Evolutionary conservation across 306 rosid species (phyloP), one percentile per base, ranked within the genome.

Genomic region (Gastrolobium villosum): DNA sequence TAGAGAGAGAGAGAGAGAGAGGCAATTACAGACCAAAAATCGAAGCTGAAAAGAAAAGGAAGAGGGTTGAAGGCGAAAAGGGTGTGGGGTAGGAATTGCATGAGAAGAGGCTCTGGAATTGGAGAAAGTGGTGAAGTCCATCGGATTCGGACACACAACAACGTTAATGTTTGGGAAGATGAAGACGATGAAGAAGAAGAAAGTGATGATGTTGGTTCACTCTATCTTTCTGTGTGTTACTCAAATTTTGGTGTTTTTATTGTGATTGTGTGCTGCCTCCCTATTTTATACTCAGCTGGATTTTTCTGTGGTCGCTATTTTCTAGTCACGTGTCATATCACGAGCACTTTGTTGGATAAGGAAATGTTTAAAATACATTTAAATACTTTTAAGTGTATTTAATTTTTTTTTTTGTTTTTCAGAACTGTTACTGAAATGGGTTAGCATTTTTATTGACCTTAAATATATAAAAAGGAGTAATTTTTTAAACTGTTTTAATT

Each of bases 51-150:
- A 82, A 66, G 91, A 41, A 53, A 72, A 74, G 40, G 77, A 73
- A 56, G 90, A 83, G 65, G 76, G 79, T 4, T 86, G 87, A 70
- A 87, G 79, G 2, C 74, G 87, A 82, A 69, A 89, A 31, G 90
- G 82, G 40, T 86, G 86, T 40, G 72, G 53, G 61, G 86, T 86
- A 76, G 86, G 88, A 70, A 87, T 87, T 20, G 86, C 74, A 64
- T 78, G 78, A 70, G 94, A 77, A 55, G 96, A 87, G 82, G 84
- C 72, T 80, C 86, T 80, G 89, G 85, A 87, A 87, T 86, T 86
- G 81, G 87, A 69, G 76, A 89, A 81, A 62, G 83, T 76, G 74
- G 78, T 20, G 68, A 84, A 86, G 79, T 86, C 89, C 99, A 96
- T 95, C n/a, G 61, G 10, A 49, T 54, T 31, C 3, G 43, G 61